Percentiles rank a stretch among this genome's conserved stretches.
These are phyloP conservation scores for Hymenoscyphus scutula DNA, from an alignment of 2,329 filamentous ascomycete genomes.

Conservation along the genomic window DNA sequence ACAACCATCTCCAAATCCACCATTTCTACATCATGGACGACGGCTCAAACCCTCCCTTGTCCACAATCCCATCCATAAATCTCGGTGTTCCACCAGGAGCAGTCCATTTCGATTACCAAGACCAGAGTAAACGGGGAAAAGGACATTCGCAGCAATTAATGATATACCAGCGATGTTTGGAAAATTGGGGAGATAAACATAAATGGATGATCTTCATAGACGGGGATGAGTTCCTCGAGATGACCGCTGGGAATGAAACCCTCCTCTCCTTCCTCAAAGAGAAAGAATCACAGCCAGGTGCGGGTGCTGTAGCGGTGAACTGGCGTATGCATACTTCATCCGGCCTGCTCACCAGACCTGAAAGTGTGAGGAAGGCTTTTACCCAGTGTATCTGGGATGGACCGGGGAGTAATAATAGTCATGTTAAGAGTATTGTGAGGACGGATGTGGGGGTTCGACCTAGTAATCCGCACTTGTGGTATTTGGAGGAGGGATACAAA, in stretches of 20 bases:
- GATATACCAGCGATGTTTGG: constrained; percentile 27
- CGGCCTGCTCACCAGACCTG: constrained; percentile 30
- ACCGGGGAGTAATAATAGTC: constrained; percentile 29
- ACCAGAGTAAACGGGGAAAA: constrained; percentile 1
- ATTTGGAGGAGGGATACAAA: constrained; percentile 19
- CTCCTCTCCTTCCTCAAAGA: constrained; percentile 32
- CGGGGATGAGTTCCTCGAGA: constrained; percentile 36
- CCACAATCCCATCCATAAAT: constrained; percentile 15
- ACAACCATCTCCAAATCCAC: constrained; percentile 30
- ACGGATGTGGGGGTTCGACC: constrained; percentile 23
- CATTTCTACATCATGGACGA: constrained; percentile 36
- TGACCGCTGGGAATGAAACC: constrained; percentile 25
- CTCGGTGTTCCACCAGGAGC: constrained; percentile 23
- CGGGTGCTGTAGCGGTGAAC: constrained; percentile 36
- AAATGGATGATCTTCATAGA: constrained; percentile 38
- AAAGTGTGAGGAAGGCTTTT: constrained; percentile 32
- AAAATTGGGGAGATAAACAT: constrained; percentile 29
- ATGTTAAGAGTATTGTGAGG: constrained; percentile 37
- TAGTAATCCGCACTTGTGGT: constrained; percentile 29
- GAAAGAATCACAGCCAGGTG: constrained; percentile 25
- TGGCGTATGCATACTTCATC: constrained; percentile 38
- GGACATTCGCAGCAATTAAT: constrained; percentile 18
- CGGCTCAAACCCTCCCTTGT: constrained; percentile 27
- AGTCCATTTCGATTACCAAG: constrained; percentile 27
- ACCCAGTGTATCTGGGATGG: constrained; percentile 34